Evolutionary conservation across 78 protist species (phyloP).

Genomic region (slime mould (Dictyostelium discoideum)): dicty_2.7 NC_007091.3:1048001-1048500

Average conservation of each 20-base stretch:
- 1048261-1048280: constrained; percentile 19
- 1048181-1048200: background rate
- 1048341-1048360: constrained; percentile 3
- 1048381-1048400: constrained; percentile 13
- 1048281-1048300: constrained; percentile 1
- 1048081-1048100: background rate
- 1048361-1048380: background rate
- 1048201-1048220: constrained; percentile 18
- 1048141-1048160: constrained; percentile 1
- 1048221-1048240: background rate
- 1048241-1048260: background rate
- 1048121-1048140: background rate
- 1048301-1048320: constrained; percentile 28
- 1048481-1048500: background rate
- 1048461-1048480: too few relatives aligned
- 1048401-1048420: background rate
- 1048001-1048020: background rate
- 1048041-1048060: background rate
- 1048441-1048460: background rate
- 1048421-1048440: background rate
- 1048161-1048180: constrained; percentile 23
- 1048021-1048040: background rate
- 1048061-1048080: background rate
- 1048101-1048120: background rate
- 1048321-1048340: constrained; percentile 1